Conservation (phyloP, 371 early-diverging fungal species). For the Blastocladiella emersonii region DNA sequence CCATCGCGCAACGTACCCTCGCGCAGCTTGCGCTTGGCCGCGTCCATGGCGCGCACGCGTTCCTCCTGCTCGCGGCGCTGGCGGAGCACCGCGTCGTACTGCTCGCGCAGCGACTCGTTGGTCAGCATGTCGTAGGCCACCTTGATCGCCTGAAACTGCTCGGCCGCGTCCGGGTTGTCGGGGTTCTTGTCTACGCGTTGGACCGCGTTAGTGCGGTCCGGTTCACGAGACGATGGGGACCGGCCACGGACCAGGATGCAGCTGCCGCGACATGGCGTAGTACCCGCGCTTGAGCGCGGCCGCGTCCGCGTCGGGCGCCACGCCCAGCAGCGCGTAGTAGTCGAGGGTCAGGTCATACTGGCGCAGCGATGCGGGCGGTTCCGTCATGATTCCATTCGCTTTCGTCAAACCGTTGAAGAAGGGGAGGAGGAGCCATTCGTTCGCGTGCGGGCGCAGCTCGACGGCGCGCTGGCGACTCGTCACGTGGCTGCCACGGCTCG, state of each 20-base stretch:
- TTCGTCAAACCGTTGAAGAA: too few relatives aligned
- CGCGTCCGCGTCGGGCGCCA: conserved; percentile 19
- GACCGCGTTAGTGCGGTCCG: too few relatives aligned
- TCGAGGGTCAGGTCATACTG: conserved; percentile 6
- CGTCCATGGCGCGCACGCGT: not conserved
- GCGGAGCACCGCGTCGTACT: conserved; percentile 1
- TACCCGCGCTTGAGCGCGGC: conserved; percentile 29
- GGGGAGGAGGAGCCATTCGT: too few relatives aligned
- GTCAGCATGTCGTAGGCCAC: conserved; percentile 2
- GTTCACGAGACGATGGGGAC: not conserved
- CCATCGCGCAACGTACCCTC: not conserved
- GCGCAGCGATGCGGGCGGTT: too few relatives aligned
- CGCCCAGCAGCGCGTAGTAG: conserved; percentile 23
- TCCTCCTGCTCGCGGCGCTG: not conserved
- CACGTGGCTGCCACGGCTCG: too few relatives aligned
- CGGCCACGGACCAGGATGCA: not conserved
- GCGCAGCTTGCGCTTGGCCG: conserved; percentile 6
- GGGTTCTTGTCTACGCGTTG: conserved; percentile 2
- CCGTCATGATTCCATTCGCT: too few relatives aligned
- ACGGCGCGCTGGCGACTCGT: too few relatives aligned
- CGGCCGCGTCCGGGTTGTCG: conserved; percentile 1
- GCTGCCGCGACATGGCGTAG: conserved; percentile 14
- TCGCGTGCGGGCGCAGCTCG: too few relatives aligned
- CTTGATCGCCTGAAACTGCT: conserved; percentile 1
- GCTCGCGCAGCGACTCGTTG: not conserved